Evolutionary conservation across 306 rosid species (phyloP).

Genomic region (Casuarina cunninghamiana): DNA sequence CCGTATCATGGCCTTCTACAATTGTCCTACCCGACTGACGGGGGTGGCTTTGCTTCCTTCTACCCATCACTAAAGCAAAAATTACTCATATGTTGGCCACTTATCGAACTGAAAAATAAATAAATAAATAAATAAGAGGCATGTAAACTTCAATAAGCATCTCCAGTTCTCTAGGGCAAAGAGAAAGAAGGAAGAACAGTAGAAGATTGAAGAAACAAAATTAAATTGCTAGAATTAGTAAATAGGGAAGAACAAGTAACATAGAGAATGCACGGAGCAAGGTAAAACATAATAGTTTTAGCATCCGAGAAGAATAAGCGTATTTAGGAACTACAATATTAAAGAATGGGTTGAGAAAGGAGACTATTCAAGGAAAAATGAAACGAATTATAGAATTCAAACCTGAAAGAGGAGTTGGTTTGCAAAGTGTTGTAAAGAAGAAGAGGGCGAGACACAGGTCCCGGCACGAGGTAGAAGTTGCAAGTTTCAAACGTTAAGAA

Average conservation of each 20-base stretch:
- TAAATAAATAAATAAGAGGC: background rate
- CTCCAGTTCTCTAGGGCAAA: background rate
- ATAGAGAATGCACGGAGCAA: background rate
- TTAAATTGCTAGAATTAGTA: background rate
- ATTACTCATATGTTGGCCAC: background rate
- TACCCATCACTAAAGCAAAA: slow-evolving; percentile 61
- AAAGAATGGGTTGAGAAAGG: background rate
- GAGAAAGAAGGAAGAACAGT: background rate
- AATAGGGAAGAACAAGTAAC: background rate
- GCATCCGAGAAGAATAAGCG: background rate
- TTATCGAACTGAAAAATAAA: background rate
- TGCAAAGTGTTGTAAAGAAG: background rate
- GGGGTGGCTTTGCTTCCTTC: slow-evolving; percentile 73
- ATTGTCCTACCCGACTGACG: slow-evolving; percentile 59
- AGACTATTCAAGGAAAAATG: background rate
- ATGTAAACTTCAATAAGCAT: background rate
- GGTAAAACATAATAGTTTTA: background rate
- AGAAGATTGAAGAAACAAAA: background rate
- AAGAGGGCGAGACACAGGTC: background rate
- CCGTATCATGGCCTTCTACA: slow-evolving; percentile 34
- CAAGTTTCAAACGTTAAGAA: background rate
- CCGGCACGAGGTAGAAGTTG: background rate
- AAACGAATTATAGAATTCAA: background rate
- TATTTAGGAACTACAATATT: background rate
- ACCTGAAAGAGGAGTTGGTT: background rate